phyloP scores from a whole-genome alignment of 2,329 filamentous ascomycete species.

The Talaromyces sp. region DNA sequence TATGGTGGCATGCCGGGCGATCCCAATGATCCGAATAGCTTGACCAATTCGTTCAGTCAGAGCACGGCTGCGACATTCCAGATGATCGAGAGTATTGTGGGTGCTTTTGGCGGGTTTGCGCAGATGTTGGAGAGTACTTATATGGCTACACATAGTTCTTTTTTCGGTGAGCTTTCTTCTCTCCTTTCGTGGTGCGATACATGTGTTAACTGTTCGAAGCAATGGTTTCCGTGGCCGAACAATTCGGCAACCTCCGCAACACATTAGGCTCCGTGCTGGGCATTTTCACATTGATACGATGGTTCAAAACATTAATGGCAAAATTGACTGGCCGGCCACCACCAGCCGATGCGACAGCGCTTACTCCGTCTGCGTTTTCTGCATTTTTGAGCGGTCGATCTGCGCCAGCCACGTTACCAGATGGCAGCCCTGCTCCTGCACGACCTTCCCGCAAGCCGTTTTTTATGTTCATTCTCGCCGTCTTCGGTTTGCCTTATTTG shows the following conservation, averaged over 20 bases:
- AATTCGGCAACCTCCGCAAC: slow-evolving; percentile 89
- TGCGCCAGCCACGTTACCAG: slow-evolving; percentile 52
- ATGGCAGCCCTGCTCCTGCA: slow-evolving; percentile 65
- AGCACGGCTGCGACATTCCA: slow-evolving; percentile 96
- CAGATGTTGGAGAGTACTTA: slow-evolving; percentile 99
- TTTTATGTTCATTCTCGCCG: slow-evolving; percentile 89
- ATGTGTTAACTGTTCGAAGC: slow-evolving; percentile 53
- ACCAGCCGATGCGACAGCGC: slow-evolving; percentile 78
- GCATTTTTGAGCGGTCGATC: slow-evolving; percentile 72
- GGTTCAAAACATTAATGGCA: slow-evolving; percentile 86
- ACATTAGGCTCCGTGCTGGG: slow-evolving; percentile 90
- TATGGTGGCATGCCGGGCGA: slow-evolving; percentile 53
- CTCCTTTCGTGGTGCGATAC: background rate
- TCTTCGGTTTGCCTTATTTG: slow-evolving; percentile 91
- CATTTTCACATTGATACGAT: slow-evolving; percentile 93
- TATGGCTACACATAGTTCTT: slow-evolving; percentile 98
- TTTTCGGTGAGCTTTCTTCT: slow-evolving; percentile 72
- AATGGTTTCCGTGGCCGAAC: slow-evolving; percentile 97
- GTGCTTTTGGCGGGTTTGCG: slow-evolving; percentile 93
- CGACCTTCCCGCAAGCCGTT: slow-evolving; percentile 92
- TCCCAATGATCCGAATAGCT: slow-evolving; percentile 85
- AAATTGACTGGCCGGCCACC: slow-evolving; percentile 89
- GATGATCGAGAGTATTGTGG: slow-evolving; percentile 95
- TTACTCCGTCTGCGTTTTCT: slow-evolving; percentile 90
- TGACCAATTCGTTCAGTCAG: slow-evolving; percentile 93